phyloP scores from a whole-genome alignment of 352 stramenopile species.

The Phytophthora tubulina region DNA sequence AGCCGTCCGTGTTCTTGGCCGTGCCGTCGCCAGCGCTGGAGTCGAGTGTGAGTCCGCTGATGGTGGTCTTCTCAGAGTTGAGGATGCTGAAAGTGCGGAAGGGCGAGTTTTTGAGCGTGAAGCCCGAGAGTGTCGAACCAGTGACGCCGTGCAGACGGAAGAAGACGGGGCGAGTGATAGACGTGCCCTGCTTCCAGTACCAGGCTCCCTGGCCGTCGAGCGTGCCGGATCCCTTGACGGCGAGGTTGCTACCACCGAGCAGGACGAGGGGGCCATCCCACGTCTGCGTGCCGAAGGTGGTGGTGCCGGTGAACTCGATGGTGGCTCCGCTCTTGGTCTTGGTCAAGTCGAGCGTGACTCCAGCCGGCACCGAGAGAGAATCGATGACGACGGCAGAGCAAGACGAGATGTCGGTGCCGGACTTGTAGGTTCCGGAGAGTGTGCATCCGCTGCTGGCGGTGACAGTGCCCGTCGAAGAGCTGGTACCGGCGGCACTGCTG shows the following conservation, averaged over 20 bases:
- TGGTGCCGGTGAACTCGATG: conserved; percentile 44
- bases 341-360: conserved; percentile 36
- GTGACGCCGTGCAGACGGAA: conserved; percentile 11
- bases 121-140: conserved; percentile 35
- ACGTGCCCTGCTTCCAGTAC: conserved; percentile 46
- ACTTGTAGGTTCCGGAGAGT: conserved; percentile 36
- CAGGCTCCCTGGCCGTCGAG: conserved; percentile 44
- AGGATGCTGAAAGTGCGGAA: conserved; percentile 40
- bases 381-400: conserved; percentile 35
- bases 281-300: conserved; percentile 41
- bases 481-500: not conserved
- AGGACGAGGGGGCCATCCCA: conserved; percentile 43
- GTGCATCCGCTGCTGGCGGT: conserved; percentile 22
- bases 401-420: conserved; percentile 40
- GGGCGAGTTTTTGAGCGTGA: conserved; percentile 42
- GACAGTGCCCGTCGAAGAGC: not conserved
- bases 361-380: conserved; percentile 16
- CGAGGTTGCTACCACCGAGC: conserved; percentile 25
- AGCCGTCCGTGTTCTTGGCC: conserved; percentile 29
- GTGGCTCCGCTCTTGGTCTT: conserved; percentile 35
- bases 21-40: conserved; percentile 14
- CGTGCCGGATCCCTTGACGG: conserved; percentile 34
- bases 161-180: conserved; percentile 27
- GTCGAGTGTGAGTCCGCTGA: conserved; percentile 19
- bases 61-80: conserved; percentile 22